Conservation (phyloP, 1,139 yeast species). For the Suhomyces panamericanus region DNA sequence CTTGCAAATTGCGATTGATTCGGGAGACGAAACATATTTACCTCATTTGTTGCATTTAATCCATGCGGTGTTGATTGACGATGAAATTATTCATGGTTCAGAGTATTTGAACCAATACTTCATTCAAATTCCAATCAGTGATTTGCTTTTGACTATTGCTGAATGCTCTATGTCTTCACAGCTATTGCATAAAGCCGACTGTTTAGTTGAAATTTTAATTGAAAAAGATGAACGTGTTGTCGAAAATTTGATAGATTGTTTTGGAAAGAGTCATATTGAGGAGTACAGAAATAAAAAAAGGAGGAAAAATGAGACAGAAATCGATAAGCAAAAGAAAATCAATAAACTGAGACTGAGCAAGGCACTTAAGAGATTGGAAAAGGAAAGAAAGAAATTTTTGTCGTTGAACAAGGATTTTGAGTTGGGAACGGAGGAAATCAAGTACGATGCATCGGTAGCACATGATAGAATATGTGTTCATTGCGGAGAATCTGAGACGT, state of each 20-base stretch:
- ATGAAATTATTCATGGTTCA: constrained; percentile 43
- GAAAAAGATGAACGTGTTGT: constrained; percentile 48
- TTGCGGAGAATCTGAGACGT: constrained; percentile 60
- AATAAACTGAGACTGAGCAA: constrained; percentile 40
- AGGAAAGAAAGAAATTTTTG: constrained; percentile 41
- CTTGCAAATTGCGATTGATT: constrained; percentile 50
- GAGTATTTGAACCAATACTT: constrained; percentile 45
- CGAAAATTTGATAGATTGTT: constrained; percentile 53
- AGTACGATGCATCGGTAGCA: constrained; percentile 13
- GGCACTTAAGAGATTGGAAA: constrained; percentile 44
- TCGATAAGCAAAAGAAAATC: constrained; percentile 46
- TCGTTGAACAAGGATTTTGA: constrained; percentile 31
- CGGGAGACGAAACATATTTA: constrained; percentile 53
- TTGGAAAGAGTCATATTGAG: constrained; percentile 56
- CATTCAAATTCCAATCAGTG: constrained; percentile 56
- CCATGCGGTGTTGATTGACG: constrained; percentile 64
- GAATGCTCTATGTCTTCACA: constrained; percentile 52
- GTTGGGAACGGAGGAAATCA: constrained; percentile 16
- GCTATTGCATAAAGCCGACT: constrained; percentile 55
- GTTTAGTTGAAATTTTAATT: constrained; percentile 51
- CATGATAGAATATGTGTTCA: constrained; percentile 54
- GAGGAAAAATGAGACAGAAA: constrained; percentile 31
- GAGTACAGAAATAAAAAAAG: constrained; percentile 35
- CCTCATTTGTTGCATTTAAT: constrained; percentile 64
- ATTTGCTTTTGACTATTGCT: constrained; percentile 50